Base-by-base conservation (phyloP, 345 rosid species). In the Lumnitzera racemosa region DNA sequence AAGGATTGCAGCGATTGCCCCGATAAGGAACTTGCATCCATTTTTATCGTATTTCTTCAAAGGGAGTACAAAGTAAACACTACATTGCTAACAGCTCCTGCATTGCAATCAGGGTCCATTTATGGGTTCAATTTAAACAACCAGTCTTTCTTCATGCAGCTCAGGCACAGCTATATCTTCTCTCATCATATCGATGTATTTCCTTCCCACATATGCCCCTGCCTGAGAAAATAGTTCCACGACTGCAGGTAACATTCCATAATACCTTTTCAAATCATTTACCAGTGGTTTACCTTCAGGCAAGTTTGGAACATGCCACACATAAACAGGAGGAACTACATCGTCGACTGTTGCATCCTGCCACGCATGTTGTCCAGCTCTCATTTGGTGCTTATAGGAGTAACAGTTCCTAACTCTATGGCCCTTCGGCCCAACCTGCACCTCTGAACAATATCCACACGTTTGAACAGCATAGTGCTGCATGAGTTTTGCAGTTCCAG, bases 321-420 rank as follows among this genome's bases (percentile, higher is more conserved):
- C 84, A 70, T 72, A 75, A 12, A 70, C 65, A 4, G 80, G 80
- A 57, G 79, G 82, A 51, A 73, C 58, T n/a, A 79, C 25, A 52
- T 79, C 87, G 58, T 77, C 79, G 47, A 80, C 64, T 0, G 72
- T 75, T 66, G 82, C 82, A 67, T 73, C 80, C 62, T 77, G 79
- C 87, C 87, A 77, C 46, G 72, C 87, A 60, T 79, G 87, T 63
- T 82, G 78, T 20, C 87, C 87, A 47, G 79, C 87, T 66, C 84
- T 77, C 80, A 75, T 74, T 71, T 82, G 84, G 62, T 79, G 84
- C 75, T 79, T 82, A 67, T 67, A 75, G 57, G 81, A 80, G 41
- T 76, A 67, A 61, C 80, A 79, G 46, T 72, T 72, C 68, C 84
- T 75, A 24, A 79, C 84, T 49, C 68, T 70, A 53, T 82, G 84